A percentile compares a stretch with the other conserved stretches of the same genome.
Evolutionary conservation across 495 filamentous ascomycete species (phyloP).

Genomic region (Penicillium roqueforti): DNA sequence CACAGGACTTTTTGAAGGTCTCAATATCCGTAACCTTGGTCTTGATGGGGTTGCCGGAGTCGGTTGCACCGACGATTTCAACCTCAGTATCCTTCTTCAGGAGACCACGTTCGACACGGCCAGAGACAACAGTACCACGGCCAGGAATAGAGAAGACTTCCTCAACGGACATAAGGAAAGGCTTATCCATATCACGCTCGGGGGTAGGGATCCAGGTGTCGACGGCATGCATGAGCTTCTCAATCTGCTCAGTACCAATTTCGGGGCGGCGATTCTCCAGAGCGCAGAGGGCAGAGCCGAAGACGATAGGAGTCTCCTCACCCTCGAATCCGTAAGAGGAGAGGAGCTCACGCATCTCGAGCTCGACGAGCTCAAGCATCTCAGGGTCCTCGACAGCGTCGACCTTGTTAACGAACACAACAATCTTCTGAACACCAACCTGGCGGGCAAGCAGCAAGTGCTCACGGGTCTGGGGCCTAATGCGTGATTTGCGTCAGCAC

Average conservation of each 20-base stretch:
- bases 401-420: conserved; percentile 99
- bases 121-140: conserved; percentile 94
- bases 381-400: conserved; percentile 94
- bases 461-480: conserved; percentile 92
- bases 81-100: conserved; percentile 91
- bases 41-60: conserved; percentile 63
- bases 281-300: conserved; percentile 94
- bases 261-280: conserved; percentile 84
- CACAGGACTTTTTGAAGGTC: conserved; percentile 98
- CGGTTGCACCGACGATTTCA: conserved; percentile 80
- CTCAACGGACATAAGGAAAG: conserved; percentile 97
- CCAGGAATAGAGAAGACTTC: conserved; percentile 98
- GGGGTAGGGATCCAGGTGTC: conserved; percentile 97
- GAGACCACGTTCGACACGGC: conserved; percentile 92
- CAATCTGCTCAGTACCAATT: conserved; percentile 79
- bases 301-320: conserved; percentile 91
- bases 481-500: conserved; percentile 21
- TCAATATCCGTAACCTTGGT: conserved; percentile 99
- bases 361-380: conserved; percentile 99
- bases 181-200: conserved; percentile 85
- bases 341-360: conserved; percentile 98
- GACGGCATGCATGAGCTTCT: conserved; percentile 82
- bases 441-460: conserved; percentile 96
- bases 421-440: conserved; percentile 94
- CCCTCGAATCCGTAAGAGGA: conserved; percentile 92